Evolutionary conservation across 2,329 filamentous ascomycete species (phyloP), one percentile per base, ranked within the genome.

Genomic region (Cryoendolithus antarcticus): DNA sequence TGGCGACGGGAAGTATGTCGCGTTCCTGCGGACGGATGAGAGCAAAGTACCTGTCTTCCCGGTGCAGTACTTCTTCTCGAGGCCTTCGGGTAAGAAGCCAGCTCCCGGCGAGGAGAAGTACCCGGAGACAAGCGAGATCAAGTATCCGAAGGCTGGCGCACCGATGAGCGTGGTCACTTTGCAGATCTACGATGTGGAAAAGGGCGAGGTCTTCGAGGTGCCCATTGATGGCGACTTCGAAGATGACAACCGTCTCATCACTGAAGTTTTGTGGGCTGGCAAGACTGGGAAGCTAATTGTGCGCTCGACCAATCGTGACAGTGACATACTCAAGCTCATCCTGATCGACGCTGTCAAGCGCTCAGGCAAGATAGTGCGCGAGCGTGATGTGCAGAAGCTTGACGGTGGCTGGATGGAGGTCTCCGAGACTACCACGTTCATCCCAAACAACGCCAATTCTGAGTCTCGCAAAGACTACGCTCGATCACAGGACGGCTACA

Each of bases 361-460:
- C 35, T 77, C 74, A 12, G 88, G 85, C 24, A 82, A 81, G 59
- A 80, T 83, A 1, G 77, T 95, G 35, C 74, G 89, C 46, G 81
- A 78, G 12, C 74, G 84, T 35, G 77, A 98, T 58, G 77, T 95
- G 35, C 75, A 77, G 47, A 71, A 80, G 41, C 69, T 95, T n/a
- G 91, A 98, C 58, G 88, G 88, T 13, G 93, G 91, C 28, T 98
- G 91, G 91, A 89, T 95, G 52, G 91, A 98, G 62, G 85, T 94
- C 32, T 85, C 86, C 1, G 81, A 94, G 52, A 75, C 80, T 32
- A 94, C 88, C 3, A 77, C 69, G 9, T 96, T 82, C 55, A 80
- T 98, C 41, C 91, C 91, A 2, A 41, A 41, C 34, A 41, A 41
- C 10, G 83, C 86, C 3, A 85, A 95, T 57, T 73, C 82, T 13